Evolutionary conservation across 169 alveolate species (phyloP).

Genomic region (Cryptosporidium parvum): DNA sequence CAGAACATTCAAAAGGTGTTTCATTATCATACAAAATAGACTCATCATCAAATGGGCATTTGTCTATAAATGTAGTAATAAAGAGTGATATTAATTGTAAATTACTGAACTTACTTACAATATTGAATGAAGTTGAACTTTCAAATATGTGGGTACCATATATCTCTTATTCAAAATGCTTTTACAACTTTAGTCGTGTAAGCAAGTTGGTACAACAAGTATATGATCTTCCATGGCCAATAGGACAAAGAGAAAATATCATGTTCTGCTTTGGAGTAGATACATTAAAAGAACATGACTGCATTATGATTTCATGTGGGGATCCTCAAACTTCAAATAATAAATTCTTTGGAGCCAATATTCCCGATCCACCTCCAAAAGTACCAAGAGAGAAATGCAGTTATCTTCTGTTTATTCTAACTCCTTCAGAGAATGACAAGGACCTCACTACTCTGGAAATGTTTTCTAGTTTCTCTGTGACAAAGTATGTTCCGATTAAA

Average conservation of each 20-base stretch:
- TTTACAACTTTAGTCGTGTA: slow-evolving; percentile 63
- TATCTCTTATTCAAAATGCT: slow-evolving; percentile 48
- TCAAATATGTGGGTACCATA: slow-evolving; percentile 70
- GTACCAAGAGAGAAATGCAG: slow-evolving; percentile 71
- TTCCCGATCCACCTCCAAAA: slow-evolving; percentile 76
- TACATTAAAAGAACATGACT: slow-evolving; percentile 34
- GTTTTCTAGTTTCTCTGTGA: slow-evolving; percentile 51
- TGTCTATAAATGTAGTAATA: slow-evolving; percentile 47
- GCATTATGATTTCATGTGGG: slow-evolving; percentile 65
- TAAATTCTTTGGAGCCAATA: slow-evolving; percentile 52
- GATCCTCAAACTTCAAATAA: slow-evolving; percentile 31
- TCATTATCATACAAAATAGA: slow-evolving; percentile 48
- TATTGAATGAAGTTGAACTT: slow-evolving; percentile 65
- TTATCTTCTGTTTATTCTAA: slow-evolving; percentile 40
- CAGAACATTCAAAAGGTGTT: slow-evolving; percentile 56
- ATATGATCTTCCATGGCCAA: slow-evolving; percentile 74
- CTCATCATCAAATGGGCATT: slow-evolving; percentile 28
- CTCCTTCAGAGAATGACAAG: slow-evolving; percentile 22
- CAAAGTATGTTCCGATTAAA: slow-evolving; percentile 53
- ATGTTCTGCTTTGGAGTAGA: slow-evolving; percentile 73
- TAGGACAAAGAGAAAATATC: slow-evolving; percentile 74
- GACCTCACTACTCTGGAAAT: slow-evolving; percentile 46
- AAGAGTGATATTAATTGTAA: slow-evolving; percentile 65
- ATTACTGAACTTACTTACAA: slow-evolving; percentile 42
- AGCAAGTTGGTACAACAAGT: slow-evolving; percentile 70